Evolutionary conservation across 768 basidiomycete species (phyloP).

Genomic region (Scleroderma bovista): DNA sequence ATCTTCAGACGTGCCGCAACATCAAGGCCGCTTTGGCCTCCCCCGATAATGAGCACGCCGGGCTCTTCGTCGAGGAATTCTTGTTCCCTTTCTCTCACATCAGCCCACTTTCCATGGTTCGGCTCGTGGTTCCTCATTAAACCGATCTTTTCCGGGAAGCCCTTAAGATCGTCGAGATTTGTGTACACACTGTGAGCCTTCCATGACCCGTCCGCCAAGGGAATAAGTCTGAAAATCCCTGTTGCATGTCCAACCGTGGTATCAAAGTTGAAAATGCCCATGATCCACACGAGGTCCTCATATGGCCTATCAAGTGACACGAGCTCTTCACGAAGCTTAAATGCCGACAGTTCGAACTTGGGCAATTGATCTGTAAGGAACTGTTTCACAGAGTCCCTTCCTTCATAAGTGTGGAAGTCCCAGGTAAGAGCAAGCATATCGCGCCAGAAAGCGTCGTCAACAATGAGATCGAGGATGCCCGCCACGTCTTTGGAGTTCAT

Average conservation of each 20-base stretch:
- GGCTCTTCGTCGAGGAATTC: conserved; percentile 44
- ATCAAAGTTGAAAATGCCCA: conserved; percentile 50
- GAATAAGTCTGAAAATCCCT: conserved; percentile 51
- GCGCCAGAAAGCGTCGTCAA: conserved; percentile 40
- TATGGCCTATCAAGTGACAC: conserved; percentile 36
- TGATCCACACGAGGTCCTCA: conserved; percentile 56
- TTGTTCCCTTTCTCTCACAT: conserved; percentile 32
- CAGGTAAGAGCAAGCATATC: conserved; percentile 50
- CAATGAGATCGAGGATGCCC: conserved; percentile 21
- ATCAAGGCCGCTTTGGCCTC: conserved; percentile 55
- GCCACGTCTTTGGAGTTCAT: conserved; percentile 13
- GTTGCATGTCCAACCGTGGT: conserved; percentile 43
- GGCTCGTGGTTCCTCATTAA: neutral
- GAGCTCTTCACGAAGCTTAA: conserved; percentile 12
- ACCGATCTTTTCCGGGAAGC: conserved; percentile 36
- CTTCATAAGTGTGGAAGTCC: conserved; percentile 48
- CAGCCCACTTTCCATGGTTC: conserved; percentile 46
- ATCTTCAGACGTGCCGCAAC: conserved; percentile 51
- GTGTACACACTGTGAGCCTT: conserved; percentile 51
- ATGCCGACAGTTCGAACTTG: conserved; percentile 13
- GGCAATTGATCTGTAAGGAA: conserved; percentile 38
- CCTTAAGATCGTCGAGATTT: conserved; percentile 48
- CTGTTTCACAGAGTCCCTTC: conserved; percentile 30
- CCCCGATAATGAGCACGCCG: conserved; percentile 53
- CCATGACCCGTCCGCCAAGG: conserved; percentile 20